A percentile compares a stretch with the other conserved stretches of the same genome.
phyloP scores from a whole-genome alignment of 2,329 filamentous ascomycete genomes.

The Colletotrichum abscissum region DNA sequence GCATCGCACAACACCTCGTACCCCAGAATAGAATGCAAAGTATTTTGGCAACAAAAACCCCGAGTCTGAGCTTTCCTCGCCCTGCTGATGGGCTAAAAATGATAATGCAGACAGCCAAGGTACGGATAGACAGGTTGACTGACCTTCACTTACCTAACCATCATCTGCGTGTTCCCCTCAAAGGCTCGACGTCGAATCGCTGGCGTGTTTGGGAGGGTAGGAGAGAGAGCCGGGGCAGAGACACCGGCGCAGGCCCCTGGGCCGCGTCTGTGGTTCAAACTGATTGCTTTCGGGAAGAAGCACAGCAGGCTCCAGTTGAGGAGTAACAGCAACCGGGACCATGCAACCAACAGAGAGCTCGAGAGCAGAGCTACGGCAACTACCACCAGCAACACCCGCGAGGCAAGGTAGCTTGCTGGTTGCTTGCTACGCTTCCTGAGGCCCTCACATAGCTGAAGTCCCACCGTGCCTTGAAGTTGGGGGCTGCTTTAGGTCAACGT shows the following conservation, averaged over 20 bases:
- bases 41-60: constrained; percentile 4
- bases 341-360: neutral
- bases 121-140: neutral
- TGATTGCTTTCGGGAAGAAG: constrained; percentile 25
- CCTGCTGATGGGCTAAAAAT: neutral
- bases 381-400: neutral
- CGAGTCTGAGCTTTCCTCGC: neutral
- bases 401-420: neutral
- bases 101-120: too few relatives aligned
- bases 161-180: neutral
- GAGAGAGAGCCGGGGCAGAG: constrained; percentile 3
- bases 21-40: constrained; percentile 31
- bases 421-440: neutral
- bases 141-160: neutral
- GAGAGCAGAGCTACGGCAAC: neutral
- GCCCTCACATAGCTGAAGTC: neutral
- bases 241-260: constrained; percentile 18
- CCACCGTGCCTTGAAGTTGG: neutral
- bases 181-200: constrained; percentile 12
- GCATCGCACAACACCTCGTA: constrained; percentile 11
- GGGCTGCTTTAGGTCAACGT: constrained; percentile 10
- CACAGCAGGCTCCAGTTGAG: neutral
- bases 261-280: constrained; percentile 29
- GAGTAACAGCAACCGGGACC: neutral
- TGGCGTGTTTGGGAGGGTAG: constrained; percentile 27